Evolutionary conservation across 495 filamentous ascomycete species (phyloP), one percentile per base, ranked within the genome.

Genomic region (Podospora conica): DNA sequence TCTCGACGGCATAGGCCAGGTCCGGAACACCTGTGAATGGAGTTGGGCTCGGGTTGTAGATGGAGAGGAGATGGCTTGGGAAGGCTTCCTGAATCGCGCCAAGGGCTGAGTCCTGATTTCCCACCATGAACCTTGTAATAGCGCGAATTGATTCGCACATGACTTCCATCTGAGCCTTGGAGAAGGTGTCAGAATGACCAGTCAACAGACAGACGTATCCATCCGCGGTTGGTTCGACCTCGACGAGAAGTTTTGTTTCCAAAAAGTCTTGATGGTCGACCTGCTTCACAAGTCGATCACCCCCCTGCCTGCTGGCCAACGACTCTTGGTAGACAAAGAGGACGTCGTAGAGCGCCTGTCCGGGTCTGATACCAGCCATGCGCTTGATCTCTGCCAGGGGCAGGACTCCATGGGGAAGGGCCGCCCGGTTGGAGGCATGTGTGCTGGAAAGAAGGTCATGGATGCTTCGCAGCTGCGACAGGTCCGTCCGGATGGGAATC

Each of bases 251-350:
- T 27, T 85, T 85, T 59, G 90, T 91, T 70, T 94, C 91, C 29
- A 93, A 78, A 60, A 83, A 83, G 68, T 95, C 91, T 11, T 76
- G 78, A 58, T 83, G 83, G 59, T 80, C 81, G 2, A 86, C 73
- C 60, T 87, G 75, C 22, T 60, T 68, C 12, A 92, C 59, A 8
- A 10, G 7, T 8, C 60, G 9, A 4, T 3, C 6, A 0, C 4
- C 53, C 10, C 57, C 6, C 11, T 53, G 18, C 2, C 79, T 9
- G 18, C 72, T 79, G 53, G 81, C 70, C 10, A 87, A 74, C 2
- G 85, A 87, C 71, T 94, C 86, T 65, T 96, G 91, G 81, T 91
- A 96, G 7, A 91, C 86, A 58, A 94, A 81, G 2, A 93, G 78
- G 0, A 86, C 83, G 61, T 93, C 88, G 65, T 91, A 94, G 3